phyloP scores from a whole-genome alignment of 805 yeast species.

The Spathaspora hagerdaliae region DNA sequence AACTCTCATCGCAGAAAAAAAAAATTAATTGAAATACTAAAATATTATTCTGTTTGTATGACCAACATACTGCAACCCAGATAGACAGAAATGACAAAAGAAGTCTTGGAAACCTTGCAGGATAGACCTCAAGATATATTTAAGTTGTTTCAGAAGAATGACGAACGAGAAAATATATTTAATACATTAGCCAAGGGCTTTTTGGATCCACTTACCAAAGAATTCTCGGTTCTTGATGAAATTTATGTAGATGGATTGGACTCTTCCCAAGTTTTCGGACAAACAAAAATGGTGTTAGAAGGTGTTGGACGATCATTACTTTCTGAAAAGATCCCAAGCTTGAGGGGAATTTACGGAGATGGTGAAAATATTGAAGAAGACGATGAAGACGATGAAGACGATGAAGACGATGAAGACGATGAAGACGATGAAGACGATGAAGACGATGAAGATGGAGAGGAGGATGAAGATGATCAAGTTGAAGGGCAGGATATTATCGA shows the following conservation, averaged over 20 bases:
- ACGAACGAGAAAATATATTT: constrained; percentile 13
- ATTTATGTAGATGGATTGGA: constrained; percentile 82
- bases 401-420: constrained; percentile 25
- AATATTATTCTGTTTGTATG: background rate
- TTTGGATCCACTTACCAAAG: constrained; percentile 55
- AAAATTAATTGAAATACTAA: background rate
- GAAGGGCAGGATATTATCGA: constrained; percentile 20
- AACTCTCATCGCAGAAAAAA: constrained; percentile 3
- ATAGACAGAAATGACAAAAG: constrained; percentile 13
- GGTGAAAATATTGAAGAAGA: constrained; percentile 31
- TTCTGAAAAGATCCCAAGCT: constrained; percentile 49
- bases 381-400: constrained; percentile 52
- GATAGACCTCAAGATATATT: constrained; percentile 23
- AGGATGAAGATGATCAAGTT: constrained; percentile 20
- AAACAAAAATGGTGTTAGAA: constrained; percentile 79
- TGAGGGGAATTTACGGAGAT: constrained; percentile 35
- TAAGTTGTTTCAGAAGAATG: constrained; percentile 12
- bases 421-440: constrained; percentile 30
- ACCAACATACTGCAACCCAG: background rate
- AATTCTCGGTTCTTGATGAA: constrained; percentile 69
- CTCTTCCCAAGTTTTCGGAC: constrained; percentile 91
- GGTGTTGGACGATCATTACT: constrained; percentile 65
- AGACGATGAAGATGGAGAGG: constrained; percentile 21
- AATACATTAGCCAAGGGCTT: constrained; percentile 41
- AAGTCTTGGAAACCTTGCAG: constrained; percentile 17